Percentiles rank a stretch among this genome's conserved stretches.
Evolutionary conservation across 1,284 basidiomycete species (phyloP).

Genomic region (Ceratobasidium theobromae): DNA sequence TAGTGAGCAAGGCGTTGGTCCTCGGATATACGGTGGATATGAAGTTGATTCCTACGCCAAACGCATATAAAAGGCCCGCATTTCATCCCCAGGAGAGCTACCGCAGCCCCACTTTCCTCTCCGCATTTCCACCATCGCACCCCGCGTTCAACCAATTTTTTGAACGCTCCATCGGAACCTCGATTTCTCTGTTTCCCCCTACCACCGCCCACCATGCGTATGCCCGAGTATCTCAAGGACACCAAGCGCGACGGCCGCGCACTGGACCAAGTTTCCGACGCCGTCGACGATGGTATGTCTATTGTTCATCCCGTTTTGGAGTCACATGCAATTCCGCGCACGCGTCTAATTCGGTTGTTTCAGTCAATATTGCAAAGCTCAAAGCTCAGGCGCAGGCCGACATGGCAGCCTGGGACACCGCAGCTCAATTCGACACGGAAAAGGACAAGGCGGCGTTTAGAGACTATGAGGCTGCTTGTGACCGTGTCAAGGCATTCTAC

Average conservation of each 20-base stretch:
- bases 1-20: background rate
- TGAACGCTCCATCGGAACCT: slow-evolving; percentile 1
- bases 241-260: slow-evolving; percentile 41
- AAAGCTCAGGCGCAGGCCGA: slow-evolving; percentile 33
- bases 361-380: slow-evolving; percentile 43
- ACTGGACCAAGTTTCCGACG: slow-evolving; percentile 71
- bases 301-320: background rate
- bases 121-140: slow-evolving; percentile 5
- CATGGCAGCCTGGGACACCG: slow-evolving; percentile 52
- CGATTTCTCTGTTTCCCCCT: background rate
- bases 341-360: background rate
- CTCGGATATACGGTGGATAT: background rate
- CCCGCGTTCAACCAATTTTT: slow-evolving; percentile 4
- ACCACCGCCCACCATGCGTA: slow-evolving; percentile 22
- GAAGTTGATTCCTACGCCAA: background rate
- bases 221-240: slow-evolving; percentile 22
- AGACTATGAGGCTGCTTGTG: slow-evolving; percentile 62
- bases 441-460: slow-evolving; percentile 69
- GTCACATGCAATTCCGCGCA: background rate
- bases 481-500: slow-evolving; percentile 85
- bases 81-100: background rate
- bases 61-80: slow-evolving; percentile 8
- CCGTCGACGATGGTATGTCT: slow-evolving; percentile 66
- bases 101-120: slow-evolving; percentile 2
- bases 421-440: slow-evolving; percentile 66